These are phyloP conservation scores for Coleophoma eucalyptorum DNA, from an alignment of 2,329 filamentous ascomycete genomes.

Conservation along the genomic window DNA sequence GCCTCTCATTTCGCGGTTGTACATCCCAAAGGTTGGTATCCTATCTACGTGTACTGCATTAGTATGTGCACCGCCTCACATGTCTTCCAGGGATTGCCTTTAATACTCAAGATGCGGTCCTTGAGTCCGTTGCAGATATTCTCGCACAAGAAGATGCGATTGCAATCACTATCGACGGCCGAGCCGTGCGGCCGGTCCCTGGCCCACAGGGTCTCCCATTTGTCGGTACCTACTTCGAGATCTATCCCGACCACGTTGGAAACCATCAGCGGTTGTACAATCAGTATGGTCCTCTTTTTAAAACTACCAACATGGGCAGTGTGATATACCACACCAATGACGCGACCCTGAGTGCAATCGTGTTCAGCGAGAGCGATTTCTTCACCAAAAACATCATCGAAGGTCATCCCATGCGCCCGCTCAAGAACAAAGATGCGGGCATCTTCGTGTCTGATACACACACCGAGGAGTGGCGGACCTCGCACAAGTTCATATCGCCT, in stretches of 20 bases:
- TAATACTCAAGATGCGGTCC: no score
- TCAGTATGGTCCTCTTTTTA: slow-evolving; percentile 31
- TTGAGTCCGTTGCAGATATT: no score
- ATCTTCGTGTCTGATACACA: slow-evolving; percentile 15
- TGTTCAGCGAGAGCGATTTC: slow-evolving; percentile 29
- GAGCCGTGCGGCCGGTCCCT: neutral
- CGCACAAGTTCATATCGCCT: slow-evolving; percentile 15
- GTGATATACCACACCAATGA: slow-evolving; percentile 31
- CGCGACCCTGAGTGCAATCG: slow-evolving; percentile 22
- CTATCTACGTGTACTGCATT: no score
- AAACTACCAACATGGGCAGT: slow-evolving; percentile 31
- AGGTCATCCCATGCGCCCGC: slow-evolving; percentile 13
- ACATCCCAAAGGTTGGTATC: no score
- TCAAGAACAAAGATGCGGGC: slow-evolving; percentile 8
- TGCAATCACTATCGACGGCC: slow-evolving; percentile 7
- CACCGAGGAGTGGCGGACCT: slow-evolving; percentile 9
- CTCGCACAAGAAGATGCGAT: neutral
- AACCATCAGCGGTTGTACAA: slow-evolving; percentile 36
- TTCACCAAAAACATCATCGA: slow-evolving; percentile 32
- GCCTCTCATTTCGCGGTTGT: no score
- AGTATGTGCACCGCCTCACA: no score
- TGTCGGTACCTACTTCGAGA: slow-evolving; percentile 31
- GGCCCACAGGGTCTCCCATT: slow-evolving; percentile 30
- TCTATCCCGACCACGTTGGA: slow-evolving; percentile 36
- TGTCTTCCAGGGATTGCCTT: no score